A percentile compares a stretch with the other conserved stretches of the same genome.
phyloP scores from a whole-genome alignment of 768 basidiomycete genomes.

The Phaeolepiota aurea region DNA sequence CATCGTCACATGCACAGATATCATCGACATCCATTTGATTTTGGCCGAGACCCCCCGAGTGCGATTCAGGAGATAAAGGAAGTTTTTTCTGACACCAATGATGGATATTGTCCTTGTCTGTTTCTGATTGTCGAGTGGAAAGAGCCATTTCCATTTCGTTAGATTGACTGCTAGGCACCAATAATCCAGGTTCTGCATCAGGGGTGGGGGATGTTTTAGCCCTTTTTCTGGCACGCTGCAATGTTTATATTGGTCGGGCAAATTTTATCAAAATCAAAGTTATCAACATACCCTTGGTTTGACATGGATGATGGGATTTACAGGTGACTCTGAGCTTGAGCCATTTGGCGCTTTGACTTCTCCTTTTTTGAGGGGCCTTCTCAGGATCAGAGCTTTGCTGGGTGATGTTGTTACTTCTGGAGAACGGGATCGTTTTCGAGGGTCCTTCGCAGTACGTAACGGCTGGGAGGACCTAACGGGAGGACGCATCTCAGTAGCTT shows the following conservation, averaged over 20 bases:
- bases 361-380: too few relatives aligned
- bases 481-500: too few relatives aligned
- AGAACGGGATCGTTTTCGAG: too few relatives aligned
- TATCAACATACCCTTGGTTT: constrained; percentile 13
- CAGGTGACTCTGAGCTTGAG: too few relatives aligned
- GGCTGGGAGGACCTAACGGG: too few relatives aligned
- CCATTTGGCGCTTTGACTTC: too few relatives aligned
- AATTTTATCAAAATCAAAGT: constrained; percentile 2
- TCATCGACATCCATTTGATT: background rate
- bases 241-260: background rate
- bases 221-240: constrained; percentile 1
- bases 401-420: too few relatives aligned
- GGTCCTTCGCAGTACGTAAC: too few relatives aligned
- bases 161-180: constrained; percentile 60
- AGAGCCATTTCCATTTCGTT: constrained; percentile 50
- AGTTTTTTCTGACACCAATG: background rate
- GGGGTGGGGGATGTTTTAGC: constrained; percentile 19
- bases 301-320: constrained; percentile 17
- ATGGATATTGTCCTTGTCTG: too few relatives aligned
- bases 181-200: constrained; percentile 17
- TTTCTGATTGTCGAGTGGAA: constrained; percentile 6
- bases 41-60: too few relatives aligned
- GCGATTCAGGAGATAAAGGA: background rate
- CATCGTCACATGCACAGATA: background rate
- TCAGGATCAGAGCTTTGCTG: too few relatives aligned